Percentiles rank a stretch among this genome's conserved stretches.
These are phyloP conservation scores for Hemisphaericaspora xylanilytica DNA, from an alignment of 1,139 yeast genomes.

Conservation along the genomic window DNA sequence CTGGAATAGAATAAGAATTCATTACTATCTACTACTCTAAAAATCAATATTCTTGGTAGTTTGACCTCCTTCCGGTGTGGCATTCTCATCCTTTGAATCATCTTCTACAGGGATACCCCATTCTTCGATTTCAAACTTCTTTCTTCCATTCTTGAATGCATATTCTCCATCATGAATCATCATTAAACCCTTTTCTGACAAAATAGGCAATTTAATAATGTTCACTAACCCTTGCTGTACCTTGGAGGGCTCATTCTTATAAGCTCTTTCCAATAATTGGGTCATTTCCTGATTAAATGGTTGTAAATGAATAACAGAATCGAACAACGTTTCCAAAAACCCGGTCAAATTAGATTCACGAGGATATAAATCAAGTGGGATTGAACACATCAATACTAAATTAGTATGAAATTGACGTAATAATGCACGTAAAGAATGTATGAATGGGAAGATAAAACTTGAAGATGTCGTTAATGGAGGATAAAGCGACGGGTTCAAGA, in stretches of 20 bases:
- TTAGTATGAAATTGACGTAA: conserved; percentile 46
- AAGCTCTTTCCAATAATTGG: conserved; percentile 62
- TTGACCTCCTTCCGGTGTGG: conserved; percentile 22
- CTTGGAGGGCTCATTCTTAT: conserved; percentile 69
- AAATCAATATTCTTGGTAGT: conserved; percentile 40
- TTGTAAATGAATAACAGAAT: conserved; percentile 70
- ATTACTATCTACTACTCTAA: too few relatives aligned
- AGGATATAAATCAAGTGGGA: conserved; percentile 69
- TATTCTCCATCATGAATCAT: conserved; percentile 69
- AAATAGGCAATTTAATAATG: conserved; percentile 64
- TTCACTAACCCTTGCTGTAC: conserved; percentile 86
- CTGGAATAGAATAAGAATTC: too few relatives aligned
- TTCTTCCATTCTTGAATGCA: conserved; percentile 82
- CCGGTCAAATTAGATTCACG: conserved; percentile 49
- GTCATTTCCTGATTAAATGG: conserved; percentile 81
- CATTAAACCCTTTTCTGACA: conserved; percentile 82
- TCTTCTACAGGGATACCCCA: conserved; percentile 97
- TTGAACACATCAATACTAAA: conserved; percentile 49
- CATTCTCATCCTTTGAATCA: conserved; percentile 35
- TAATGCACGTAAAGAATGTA: conserved; percentile 59
- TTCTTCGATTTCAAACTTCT: conserved; percentile 79
- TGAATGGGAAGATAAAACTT: conserved; percentile 54
- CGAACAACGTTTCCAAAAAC: conserved; percentile 60
- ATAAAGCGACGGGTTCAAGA: conserved; percentile 78
- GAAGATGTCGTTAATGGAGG: conserved; percentile 52